A percentile compares a stretch with the other conserved stretches of the same genome.
Evolutionary conservation across 331 rosid genomes (phyloP).

Genomic region (Telfairia occidentalis): DNA sequence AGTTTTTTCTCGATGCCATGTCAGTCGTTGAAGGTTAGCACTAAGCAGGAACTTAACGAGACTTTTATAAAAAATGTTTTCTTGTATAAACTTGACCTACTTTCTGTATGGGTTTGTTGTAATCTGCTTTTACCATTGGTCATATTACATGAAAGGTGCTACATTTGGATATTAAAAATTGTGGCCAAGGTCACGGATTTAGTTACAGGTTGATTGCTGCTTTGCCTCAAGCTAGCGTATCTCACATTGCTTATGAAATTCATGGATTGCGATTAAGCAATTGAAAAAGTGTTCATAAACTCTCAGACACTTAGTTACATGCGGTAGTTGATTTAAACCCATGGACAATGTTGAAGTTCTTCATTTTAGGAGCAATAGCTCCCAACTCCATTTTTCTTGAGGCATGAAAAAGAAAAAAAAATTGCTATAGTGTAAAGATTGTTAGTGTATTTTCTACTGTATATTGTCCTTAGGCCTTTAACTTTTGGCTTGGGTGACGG

Average conservation of each 20-base stretch:
- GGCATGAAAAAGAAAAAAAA: not conserved
- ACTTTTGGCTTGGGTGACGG: not conserved
- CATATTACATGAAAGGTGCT: not conserved
- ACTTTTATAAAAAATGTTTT: not conserved
- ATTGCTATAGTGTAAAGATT: not conserved
- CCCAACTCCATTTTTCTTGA: not conserved
- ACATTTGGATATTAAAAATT: not conserved
- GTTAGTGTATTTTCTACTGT: not conserved
- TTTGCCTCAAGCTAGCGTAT: not conserved
- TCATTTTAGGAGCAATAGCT: not conserved
- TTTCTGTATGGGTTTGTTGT: not conserved
- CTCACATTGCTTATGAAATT: not conserved
- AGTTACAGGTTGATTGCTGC: not conserved
- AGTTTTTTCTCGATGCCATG: slow-evolving; percentile 59
- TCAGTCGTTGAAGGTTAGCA: slow-evolving; percentile 68
- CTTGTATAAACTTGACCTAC: not conserved
- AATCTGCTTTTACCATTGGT: not conserved
- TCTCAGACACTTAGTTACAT: not conserved
- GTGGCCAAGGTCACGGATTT: not conserved
- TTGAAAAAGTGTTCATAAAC: not conserved
- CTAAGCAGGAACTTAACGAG: not conserved
- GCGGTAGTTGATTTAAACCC: not conserved
- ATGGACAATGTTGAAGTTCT: not conserved
- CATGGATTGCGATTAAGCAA: not conserved
- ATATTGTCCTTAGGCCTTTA: not conserved